These are phyloP conservation scores for Phyllosticta capitalensis DNA, from an alignment of 2,329 filamentous ascomycete species.

Conservation along the genomic window DNA sequence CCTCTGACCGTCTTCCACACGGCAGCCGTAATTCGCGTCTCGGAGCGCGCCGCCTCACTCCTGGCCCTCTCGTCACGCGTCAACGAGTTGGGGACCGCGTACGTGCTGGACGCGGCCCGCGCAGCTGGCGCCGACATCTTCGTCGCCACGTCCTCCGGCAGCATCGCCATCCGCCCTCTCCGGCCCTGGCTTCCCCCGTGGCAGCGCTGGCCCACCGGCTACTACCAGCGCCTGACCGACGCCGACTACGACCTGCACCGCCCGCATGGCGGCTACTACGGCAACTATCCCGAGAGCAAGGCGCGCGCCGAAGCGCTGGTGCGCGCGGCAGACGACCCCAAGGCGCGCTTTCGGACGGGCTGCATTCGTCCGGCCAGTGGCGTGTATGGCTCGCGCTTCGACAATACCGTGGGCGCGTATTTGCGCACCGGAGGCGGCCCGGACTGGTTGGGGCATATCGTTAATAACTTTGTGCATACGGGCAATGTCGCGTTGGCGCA, in stretches of 20 bases:
- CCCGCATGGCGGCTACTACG: conserved; percentile 34
- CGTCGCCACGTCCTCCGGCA: conserved; percentile 45
- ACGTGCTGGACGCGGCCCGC: conserved; percentile 41
- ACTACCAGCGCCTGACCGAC: conserved; percentile 38
- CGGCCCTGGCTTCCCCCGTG: conserved; percentile 38
- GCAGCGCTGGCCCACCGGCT: conserved; percentile 29
- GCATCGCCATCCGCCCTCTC: conserved; percentile 34
- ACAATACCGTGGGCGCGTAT: conserved; percentile 20
- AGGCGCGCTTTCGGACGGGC: conserved; percentile 40
- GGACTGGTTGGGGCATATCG: conserved; percentile 36
- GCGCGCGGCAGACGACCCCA: conserved; percentile 31
- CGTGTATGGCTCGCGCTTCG: conserved; percentile 42
- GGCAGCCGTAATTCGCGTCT: conserved; percentile 44
- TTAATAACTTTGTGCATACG: conserved; percentile 43
- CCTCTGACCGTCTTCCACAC: conserved; percentile 51
- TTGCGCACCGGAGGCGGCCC: conserved; percentile 3
- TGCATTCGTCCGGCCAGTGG: conserved; percentile 45
- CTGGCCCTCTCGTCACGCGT: conserved; percentile 39
- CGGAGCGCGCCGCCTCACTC: conserved; percentile 37
- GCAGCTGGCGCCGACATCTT: conserved; percentile 41
- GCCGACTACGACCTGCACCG: conserved; percentile 27
- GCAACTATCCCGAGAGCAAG: conserved; percentile 43
- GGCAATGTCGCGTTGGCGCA: conserved; percentile 48
- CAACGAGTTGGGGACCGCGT: conserved; percentile 43
- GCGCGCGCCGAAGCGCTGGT: conserved; percentile 44